Conservation (phyloP, 768 basidiomycete species). For the Peribolospora kevripleyi region DNA sequence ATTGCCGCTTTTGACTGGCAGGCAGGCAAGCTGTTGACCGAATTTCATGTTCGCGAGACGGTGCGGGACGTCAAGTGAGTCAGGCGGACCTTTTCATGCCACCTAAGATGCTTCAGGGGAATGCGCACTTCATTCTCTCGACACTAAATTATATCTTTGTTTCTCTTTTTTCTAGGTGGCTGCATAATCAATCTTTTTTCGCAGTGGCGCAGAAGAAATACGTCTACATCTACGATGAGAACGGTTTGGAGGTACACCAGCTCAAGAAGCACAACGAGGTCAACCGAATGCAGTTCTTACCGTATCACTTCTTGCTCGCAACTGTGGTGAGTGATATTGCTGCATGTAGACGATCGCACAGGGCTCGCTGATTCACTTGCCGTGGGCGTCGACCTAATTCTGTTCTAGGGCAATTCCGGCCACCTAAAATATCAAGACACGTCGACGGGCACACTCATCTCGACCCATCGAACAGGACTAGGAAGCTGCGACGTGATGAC, state of each 20-base stretch:
- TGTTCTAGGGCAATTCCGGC: conserved; percentile 51
- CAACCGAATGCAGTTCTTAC: conserved; percentile 68
- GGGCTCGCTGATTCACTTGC: not conserved
- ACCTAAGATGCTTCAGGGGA: not conserved
- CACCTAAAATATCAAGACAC: conserved; percentile 93
- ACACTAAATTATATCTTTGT: not conserved
- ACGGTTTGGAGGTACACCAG: conserved; percentile 76
- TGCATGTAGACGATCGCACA: not conserved
- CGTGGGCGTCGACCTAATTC: conserved; percentile 1
- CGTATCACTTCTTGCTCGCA: conserved; percentile 83
- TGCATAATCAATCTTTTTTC: conserved; percentile 78
- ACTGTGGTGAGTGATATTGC: conserved; percentile 35
- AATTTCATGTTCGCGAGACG: conserved; percentile 70
- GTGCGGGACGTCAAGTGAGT: conserved; percentile 66
- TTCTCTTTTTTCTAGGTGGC: conserved; percentile 31
- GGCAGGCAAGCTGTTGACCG: conserved; percentile 57
- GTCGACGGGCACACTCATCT: conserved; percentile 65
- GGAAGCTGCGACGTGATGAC: conserved; percentile 64
- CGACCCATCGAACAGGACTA: conserved; percentile 69
- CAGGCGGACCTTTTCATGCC: not conserved
- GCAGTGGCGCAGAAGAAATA: conserved; percentile 93
- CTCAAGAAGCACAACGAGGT: conserved; percentile 68
- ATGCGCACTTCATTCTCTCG: not conserved
- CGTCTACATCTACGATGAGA: conserved; percentile 80
- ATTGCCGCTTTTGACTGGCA: conserved; percentile 87